phyloP scores from a whole-genome alignment of 2,329 filamentous ascomycete genomes.

The Colletotrichum sp. region DNA sequence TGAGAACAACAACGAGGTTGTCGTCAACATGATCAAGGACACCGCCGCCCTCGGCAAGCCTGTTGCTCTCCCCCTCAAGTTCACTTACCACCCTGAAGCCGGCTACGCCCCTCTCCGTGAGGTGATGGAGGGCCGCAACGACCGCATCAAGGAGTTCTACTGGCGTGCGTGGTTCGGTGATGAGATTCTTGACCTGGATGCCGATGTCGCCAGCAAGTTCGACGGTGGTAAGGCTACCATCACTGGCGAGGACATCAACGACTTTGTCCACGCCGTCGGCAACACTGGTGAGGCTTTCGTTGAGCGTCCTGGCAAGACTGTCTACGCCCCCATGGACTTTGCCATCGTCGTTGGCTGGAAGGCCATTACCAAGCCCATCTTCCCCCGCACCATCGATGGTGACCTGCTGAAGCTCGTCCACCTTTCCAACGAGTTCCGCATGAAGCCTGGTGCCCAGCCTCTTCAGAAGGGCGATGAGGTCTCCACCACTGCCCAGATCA shows the following conservation, averaged over 20 bases:
- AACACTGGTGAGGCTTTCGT: conserved; percentile 98
- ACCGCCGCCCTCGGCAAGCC: conserved; percentile 84
- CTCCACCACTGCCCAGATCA: conserved; percentile 92
- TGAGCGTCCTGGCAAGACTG: conserved; percentile 89
- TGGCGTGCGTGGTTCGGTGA: conserved; percentile 97
- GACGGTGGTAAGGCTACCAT: conserved; percentile 88
- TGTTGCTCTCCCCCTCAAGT: conserved; percentile 83
- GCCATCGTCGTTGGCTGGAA: conserved; percentile 99
- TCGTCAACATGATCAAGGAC: conserved; percentile 90
- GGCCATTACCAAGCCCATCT: conserved; percentile 98
- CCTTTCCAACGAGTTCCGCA: conserved; percentile 96
- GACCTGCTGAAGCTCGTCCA: conserved; percentile 96
- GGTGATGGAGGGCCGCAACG: conserved; percentile 94
- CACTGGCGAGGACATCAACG: conserved; percentile 91
- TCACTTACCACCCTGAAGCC: conserved; percentile 92
- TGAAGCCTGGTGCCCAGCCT: conserved; percentile 94
- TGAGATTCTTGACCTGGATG: conserved; percentile 82
- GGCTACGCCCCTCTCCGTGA: conserved; percentile 98
- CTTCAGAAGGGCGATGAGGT: conserved; percentile 95
- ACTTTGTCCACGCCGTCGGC: conserved; percentile 98
- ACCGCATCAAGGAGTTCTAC: conserved; percentile 99
- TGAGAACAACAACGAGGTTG: conserved; percentile 76
- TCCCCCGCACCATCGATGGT: conserved; percentile 94
- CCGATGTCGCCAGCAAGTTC: conserved; percentile 84
- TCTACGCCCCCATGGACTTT: conserved; percentile 98